phyloP scores from a whole-genome alignment of 225 moss, liverwort and hornwort species.

The Rhytidiadelphus loreus region DNA sequence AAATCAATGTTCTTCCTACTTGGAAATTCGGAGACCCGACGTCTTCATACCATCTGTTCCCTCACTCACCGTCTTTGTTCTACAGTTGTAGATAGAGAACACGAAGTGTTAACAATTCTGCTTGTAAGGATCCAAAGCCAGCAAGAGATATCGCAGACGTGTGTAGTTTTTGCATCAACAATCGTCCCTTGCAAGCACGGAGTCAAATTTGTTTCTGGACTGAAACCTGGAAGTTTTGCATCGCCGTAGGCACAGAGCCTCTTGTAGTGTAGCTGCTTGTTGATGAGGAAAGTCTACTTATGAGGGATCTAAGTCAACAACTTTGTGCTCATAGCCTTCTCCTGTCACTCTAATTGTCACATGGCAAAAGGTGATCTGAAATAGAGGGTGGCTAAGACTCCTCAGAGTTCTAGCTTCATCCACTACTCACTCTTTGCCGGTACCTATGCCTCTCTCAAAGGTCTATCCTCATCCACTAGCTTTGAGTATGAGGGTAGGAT shows the following conservation, averaged over 20 bases:
- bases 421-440: too few species aligned
- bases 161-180: neutral
- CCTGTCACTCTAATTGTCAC: neutral
- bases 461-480: neutral
- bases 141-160: neutral
- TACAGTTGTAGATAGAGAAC: neutral
- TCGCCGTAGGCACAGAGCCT: neutral
- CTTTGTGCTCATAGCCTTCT: neutral
- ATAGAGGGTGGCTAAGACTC: neutral
- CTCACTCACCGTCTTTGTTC: neutral
- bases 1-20: neutral
- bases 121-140: neutral
- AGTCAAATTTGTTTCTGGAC: neutral
- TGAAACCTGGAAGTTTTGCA: neutral
- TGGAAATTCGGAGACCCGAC: neutral
- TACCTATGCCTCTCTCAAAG: neutral
- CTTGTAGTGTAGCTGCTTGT: neutral
- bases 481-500: neutral
- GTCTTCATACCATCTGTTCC: neutral
- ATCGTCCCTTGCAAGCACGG: neutral
- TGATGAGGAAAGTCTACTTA: neutral
- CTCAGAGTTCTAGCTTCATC: neutral
- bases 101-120: neutral
- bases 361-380: accelerated
- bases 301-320: neutral